phyloP scores from a whole-genome alignment of 176 grass and related monocot genomes.

The Oryza rufipogon region DNA sequence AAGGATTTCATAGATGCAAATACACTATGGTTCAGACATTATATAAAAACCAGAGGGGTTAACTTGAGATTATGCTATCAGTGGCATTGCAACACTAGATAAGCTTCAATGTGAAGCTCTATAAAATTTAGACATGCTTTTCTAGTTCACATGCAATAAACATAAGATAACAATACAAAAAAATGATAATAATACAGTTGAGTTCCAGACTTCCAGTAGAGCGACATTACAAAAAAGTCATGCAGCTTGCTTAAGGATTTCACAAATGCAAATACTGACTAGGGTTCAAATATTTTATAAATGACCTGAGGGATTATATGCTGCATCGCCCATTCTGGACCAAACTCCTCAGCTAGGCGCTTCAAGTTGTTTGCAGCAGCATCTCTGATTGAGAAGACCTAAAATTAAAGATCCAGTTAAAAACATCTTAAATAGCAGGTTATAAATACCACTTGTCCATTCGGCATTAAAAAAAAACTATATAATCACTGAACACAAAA shows the following conservation, averaged over 20 bases:
- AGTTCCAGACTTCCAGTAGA: not conserved
- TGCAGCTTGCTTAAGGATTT: not conserved
- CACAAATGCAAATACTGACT: not conserved
- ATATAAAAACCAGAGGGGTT: slow-evolving; percentile 70
- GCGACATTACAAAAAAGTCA: not conserved
- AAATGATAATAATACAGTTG: not conserved
- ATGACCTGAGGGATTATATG: slow-evolving; percentile 91
- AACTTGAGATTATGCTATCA: slow-evolving; percentile 18
- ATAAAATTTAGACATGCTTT: not conserved
- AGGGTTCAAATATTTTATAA: not conserved
- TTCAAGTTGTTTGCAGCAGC: slow-evolving; percentile 94
- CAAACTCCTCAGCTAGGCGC: slow-evolving; percentile 89
- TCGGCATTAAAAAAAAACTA: not conserved
- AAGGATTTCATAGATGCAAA: not conserved
- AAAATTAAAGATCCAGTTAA: slow-evolving; percentile 29
- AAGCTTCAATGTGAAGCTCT: not conserved
- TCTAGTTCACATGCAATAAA: not conserved
- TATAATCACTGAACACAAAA: not conserved
- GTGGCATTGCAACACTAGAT: not conserved
- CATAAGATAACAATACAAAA: not conserved
- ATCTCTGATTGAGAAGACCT: slow-evolving; percentile 97
- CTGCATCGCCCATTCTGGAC: slow-evolving; percentile 96
- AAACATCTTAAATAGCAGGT: not conserved
- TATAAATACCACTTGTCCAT: not conserved
- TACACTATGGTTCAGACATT: not conserved